A percentile compares a stretch with the other conserved stretches of the same genome.
These are phyloP conservation scores for Pichia sp. DNA, from an alignment of 1,139 yeast genomes.

Conservation along the genomic window DNA sequence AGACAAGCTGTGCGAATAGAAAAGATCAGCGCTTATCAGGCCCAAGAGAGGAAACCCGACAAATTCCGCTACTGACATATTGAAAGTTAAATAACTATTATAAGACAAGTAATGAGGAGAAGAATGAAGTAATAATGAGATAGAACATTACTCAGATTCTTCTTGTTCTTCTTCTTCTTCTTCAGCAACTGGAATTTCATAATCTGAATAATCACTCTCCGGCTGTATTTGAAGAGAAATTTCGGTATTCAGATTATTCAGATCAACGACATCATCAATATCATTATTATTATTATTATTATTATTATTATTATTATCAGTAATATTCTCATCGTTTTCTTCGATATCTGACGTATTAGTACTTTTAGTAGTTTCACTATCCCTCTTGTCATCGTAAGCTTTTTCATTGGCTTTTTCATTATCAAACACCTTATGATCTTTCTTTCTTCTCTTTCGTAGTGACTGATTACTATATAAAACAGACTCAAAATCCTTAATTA, in stretches of 20 bases:
- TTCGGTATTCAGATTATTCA: conserved; percentile 15
- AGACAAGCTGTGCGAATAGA: too few relatives aligned
- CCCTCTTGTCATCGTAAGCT: conserved; percentile 1
- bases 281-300: neutral
- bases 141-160: too few relatives aligned
- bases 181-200: conserved; percentile 21
- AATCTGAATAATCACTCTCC: conserved; percentile 11
- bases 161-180: conserved; percentile 19
- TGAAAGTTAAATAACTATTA: neutral
- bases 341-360: too few relatives aligned
- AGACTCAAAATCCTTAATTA: conserved; percentile 23
- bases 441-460: conserved; percentile 2
- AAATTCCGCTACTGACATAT: too few relatives aligned
- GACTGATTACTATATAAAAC: conserved; percentile 20
- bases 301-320: conserved; percentile 2
- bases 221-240: conserved; percentile 15
- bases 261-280: conserved; percentile 14
- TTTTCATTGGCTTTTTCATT: conserved; percentile 4
- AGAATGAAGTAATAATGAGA: too few relatives aligned
- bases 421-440: conserved; percentile 6
- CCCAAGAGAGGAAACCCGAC: too few relatives aligned
- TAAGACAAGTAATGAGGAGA: too few relatives aligned
- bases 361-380: neutral
- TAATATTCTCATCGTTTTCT: neutral
- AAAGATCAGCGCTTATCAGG: too few relatives aligned